Base-by-base conservation (phyloP, 345 rosid genomes). In the Brassica napus region DNA sequence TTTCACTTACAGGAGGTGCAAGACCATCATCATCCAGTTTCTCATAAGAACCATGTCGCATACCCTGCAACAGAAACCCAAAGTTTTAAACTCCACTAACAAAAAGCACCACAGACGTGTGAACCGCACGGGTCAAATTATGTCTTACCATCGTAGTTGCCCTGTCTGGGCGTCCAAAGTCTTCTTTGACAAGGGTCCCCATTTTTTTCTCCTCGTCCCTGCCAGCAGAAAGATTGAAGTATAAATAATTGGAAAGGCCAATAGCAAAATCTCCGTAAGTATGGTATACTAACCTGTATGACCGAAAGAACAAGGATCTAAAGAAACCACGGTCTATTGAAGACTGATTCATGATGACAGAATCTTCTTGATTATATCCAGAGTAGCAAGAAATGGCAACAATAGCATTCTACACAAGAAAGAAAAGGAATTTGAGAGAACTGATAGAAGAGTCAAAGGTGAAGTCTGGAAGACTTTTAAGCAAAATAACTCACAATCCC, bases 301-400 rank as follows among this genome's bases (percentile, higher is more conserved):
- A 94, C 55, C 97, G 98, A 86, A 92, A 94, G 86, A 94, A 91
- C 61, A 94, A 88, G 11, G 99, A 94, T 75, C 99, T 79, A 63
- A 94, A 94, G 88, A 94, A 94, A 34, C 99, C 99, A 60, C 99
- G 95, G 71, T 94, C 99, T 73, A 91, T 85, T 34, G 99, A 95
- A 4, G 99, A 95, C 79, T 95, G 98, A 60, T 93, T 95, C 99
- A 95, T 95, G 77, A 95, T 95, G 81, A 95, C 98, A 67, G 99
- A 95, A 85, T 95, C 99, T 87, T 95, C 99, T 89, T 93, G 99
- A 85, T 95, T 95, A 80, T 93, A 95, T 58, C 99, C 99, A 77
- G 99, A 93, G 74, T 95, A 95, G 86, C 99, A 95, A 72, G 97
- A 84, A 75, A 95, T 93, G 62, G 98, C 96, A 23, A 93, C 98